These are phyloP conservation scores for Periconia digitata DNA, from an alignment of 2,329 filamentous ascomycete species.

Conservation along the genomic window DNA sequence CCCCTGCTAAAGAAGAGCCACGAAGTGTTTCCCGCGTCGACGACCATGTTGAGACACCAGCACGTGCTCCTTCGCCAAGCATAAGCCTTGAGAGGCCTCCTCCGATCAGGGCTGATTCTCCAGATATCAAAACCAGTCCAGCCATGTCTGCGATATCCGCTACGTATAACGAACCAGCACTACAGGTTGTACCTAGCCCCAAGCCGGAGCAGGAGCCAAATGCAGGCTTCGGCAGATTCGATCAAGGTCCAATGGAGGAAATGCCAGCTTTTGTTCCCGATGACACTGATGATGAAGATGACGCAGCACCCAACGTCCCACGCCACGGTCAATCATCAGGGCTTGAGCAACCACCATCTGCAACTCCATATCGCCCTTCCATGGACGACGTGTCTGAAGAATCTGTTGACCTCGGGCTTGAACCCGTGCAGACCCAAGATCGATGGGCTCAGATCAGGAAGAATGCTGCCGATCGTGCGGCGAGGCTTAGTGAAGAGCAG, in stretches of 20 bases:
- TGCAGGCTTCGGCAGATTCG: slow-evolving; percentile 69
- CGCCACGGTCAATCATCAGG: slow-evolving; percentile 17
- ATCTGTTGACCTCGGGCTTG: slow-evolving; percentile 42
- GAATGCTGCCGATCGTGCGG: slow-evolving; percentile 83
- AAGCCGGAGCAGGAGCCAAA: slow-evolving; percentile 61
- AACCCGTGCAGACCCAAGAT: slow-evolving; percentile 58
- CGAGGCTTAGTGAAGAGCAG: slow-evolving; percentile 67
- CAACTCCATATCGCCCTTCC: slow-evolving; percentile 15
- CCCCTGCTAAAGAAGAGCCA: slow-evolving; percentile 18
- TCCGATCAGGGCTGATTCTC: slow-evolving; percentile 21
- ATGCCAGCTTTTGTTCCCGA: slow-evolving; percentile 79
- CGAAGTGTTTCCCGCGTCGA: slow-evolving; percentile 29
- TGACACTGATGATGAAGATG: slow-evolving; percentile 37
- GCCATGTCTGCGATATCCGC: slow-evolving; percentile 22
- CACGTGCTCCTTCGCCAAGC: slow-evolving; percentile 29
- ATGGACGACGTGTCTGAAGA: slow-evolving; percentile 45
- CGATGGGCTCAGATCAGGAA: slow-evolving; percentile 96
- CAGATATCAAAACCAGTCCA: slow-evolving; percentile 28
- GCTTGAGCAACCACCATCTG: slow-evolving; percentile 22
- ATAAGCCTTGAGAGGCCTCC: slow-evolving; percentile 23
- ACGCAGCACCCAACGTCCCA: slow-evolving; percentile 25
- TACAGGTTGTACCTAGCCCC: slow-evolving; percentile 58
- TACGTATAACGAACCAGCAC: slow-evolving; percentile 45
- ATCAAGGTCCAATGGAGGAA: slow-evolving; percentile 84
- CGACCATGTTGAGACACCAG: slow-evolving; percentile 19